Conservation (phyloP, 106 monocot species). For the Dioscorea alata region DNA sequence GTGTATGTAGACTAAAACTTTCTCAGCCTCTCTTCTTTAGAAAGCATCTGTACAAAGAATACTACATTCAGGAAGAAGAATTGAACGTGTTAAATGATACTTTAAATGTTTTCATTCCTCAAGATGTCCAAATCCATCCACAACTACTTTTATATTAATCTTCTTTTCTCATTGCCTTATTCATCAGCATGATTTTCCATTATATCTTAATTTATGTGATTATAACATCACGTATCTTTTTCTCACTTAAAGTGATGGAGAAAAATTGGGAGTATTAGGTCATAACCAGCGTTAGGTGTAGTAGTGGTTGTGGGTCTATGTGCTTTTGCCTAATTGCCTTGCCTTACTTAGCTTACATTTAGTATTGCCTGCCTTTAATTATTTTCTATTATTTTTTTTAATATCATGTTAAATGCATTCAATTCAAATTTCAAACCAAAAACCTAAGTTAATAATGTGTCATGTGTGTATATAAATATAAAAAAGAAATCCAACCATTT, state of each 20-base stretch:
- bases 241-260: no score
- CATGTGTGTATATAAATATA: no score
- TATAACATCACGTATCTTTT: constrained; percentile 11
- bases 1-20: constrained; percentile 12
- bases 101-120: no score
- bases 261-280: no score
- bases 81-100: neutral
- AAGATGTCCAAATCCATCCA: neutral
- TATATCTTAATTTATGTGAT: constrained; percentile 3
- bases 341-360: constrained; percentile 13
- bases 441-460: neutral
- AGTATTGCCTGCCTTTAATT: neutral
- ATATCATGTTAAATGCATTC: neutral
- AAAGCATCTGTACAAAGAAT: neutral
- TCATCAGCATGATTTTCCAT: constrained; percentile 9
- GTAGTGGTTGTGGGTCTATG: constrained; percentile 30
- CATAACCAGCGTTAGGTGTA: constrained; percentile 40
- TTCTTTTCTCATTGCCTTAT: neutral
- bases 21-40: neutral
- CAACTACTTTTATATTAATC: neutral
- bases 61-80: constrained; percentile 1
- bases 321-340: constrained; percentile 9
- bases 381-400: constrained; percentile 6
- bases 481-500: no score
- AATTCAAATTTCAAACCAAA: neutral